These are phyloP conservation scores for Backusella liffmaniae DNA, from an alignment of 192 early-diverging fungal genomes.

Conservation along the genomic window DNA sequence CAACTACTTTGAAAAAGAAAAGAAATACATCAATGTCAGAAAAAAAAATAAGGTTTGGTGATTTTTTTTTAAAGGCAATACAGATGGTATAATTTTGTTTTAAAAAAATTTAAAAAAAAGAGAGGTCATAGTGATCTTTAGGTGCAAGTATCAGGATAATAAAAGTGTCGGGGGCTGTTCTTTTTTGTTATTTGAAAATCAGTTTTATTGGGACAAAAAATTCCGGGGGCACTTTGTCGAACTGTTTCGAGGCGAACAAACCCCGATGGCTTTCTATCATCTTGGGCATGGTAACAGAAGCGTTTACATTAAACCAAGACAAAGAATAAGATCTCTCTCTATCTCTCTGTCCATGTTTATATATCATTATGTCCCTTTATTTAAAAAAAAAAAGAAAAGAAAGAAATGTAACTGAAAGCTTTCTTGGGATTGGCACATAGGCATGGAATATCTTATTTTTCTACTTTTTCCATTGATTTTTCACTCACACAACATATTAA, in stretches of 20 bases:
- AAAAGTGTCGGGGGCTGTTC: neutral
- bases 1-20: neutral
- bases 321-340: neutral
- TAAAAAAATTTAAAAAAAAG: neutral
- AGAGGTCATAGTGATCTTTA: neutral
- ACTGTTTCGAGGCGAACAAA: neutral
- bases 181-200: neutral
- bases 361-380: neutral
- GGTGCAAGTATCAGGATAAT: neutral
- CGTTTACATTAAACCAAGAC: neutral
- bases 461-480: neutral
- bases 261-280: neutral
- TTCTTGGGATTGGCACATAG: neutral
- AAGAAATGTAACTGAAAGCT: too few species aligned
- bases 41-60: neutral
- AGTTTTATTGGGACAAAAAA: neutral
- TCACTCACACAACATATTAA: neutral
- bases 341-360: neutral
- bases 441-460: neutral
- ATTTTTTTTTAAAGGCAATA: neutral
- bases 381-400: too few species aligned
- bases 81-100: neutral
- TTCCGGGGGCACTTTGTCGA: constrained; percentile 2
- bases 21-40: neutral
- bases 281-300: neutral